A percentile compares a stretch with the other conserved stretches of the same genome.
Evolutionary conservation across 805 yeast genomes (phyloP).

Genomic region (Yarrowia porcina): DNA sequence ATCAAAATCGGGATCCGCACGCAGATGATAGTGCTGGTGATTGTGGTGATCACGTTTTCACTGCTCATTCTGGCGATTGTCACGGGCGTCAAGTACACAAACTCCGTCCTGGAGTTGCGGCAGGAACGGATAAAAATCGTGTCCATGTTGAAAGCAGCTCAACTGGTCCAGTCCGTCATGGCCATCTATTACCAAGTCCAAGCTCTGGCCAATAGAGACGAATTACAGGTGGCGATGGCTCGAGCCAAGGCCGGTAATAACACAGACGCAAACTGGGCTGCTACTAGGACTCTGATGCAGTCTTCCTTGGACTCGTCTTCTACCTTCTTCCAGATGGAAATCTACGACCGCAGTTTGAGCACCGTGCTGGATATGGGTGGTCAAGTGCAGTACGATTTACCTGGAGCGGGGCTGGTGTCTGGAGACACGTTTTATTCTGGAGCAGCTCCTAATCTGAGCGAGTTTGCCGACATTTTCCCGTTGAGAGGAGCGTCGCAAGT

Average conservation of each 20-base stretch:
- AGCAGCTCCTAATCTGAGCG: slow-evolving; percentile 1
- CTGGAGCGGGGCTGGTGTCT: background rate
- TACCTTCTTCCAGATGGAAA: slow-evolving; percentile 57
- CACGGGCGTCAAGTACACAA: slow-evolving; percentile 47
- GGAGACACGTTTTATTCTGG: background rate
- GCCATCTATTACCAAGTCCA: slow-evolving; percentile 64
- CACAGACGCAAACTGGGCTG: slow-evolving; percentile 48
- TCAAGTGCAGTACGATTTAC: background rate
- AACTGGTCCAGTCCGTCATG: slow-evolving; percentile 64
- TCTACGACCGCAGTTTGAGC: slow-evolving; percentile 60
- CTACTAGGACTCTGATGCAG: slow-evolving; percentile 49
- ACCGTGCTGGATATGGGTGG: slow-evolving; percentile 43
- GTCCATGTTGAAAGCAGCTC: slow-evolving; percentile 77
- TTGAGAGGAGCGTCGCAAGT: background rate
- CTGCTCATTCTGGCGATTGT: slow-evolving; percentile 67
- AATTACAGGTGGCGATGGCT: slow-evolving; percentile 58
- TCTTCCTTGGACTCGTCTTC: slow-evolving; percentile 64
- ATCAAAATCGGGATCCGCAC: slow-evolving; percentile 59
- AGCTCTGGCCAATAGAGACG: slow-evolving; percentile 59
- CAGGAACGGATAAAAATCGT: slow-evolving; percentile 72
- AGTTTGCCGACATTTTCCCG: slow-evolving; percentile 4
- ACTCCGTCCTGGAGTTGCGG: slow-evolving; percentile 57
- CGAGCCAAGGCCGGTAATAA: slow-evolving; percentile 71
- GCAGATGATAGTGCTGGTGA: slow-evolving; percentile 66
- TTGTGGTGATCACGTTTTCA: slow-evolving; percentile 63